Conservation (phyloP, 2,329 filamentous ascomycete genomes). For the Cladosporium sp. region DNA sequence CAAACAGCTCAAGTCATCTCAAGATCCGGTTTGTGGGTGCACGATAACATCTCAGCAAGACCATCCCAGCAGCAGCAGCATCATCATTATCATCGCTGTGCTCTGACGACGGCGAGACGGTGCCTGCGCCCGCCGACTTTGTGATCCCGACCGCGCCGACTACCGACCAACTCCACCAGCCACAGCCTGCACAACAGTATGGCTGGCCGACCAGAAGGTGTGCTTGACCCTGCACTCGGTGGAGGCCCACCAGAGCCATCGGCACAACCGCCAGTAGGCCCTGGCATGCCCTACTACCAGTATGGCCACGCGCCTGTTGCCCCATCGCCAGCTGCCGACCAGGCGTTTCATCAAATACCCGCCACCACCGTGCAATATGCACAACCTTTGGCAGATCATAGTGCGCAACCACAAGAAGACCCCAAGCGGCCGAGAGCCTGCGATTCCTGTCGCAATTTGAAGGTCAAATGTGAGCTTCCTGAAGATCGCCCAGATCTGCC, state of each 20-base stretch:
- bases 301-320: conserved; percentile 6
- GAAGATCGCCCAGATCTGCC: conserved; percentile 54
- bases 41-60: no score
- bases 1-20: no score
- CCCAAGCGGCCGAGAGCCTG: conserved; percentile 44
- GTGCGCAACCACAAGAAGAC: conserved; percentile 24
- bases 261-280: background rate
- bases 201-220: conserved; percentile 5
- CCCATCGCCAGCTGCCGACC: conserved; percentile 1
- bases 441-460: conserved; percentile 44
- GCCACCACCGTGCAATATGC: conserved; percentile 5
- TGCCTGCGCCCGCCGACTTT: conserved; percentile 12
- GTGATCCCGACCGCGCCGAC: conserved; percentile 7
- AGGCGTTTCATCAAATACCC: conserved; percentile 1
- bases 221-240: conserved; percentile 8
- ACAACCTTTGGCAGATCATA: background rate
- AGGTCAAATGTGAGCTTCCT: conserved; percentile 78
- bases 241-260: conserved; percentile 1
- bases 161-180: conserved; percentile 9
- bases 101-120: conserved; percentile 11
- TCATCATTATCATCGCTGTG: background rate
- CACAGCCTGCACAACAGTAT: conserved; percentile 6
- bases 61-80: background rate
- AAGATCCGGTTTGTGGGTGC: no score
- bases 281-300: conserved; percentile 11